These are phyloP conservation scores for Cochliopodium minus DNA, from an alignment of 208 protist genomes.

Conservation along the genomic window DNA sequence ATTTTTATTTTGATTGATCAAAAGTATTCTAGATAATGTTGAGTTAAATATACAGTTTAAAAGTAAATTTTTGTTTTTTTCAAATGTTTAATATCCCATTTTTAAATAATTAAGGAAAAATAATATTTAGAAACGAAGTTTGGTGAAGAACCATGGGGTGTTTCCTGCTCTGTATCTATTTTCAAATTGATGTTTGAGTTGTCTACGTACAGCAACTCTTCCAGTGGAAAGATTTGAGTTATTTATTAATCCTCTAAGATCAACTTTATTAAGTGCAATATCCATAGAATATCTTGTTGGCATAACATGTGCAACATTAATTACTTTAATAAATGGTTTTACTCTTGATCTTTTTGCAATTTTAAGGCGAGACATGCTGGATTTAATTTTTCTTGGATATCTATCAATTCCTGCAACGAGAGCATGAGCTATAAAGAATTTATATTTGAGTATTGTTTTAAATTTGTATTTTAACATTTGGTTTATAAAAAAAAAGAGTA, in stretches of 20 bases:
- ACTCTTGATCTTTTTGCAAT: slow-evolving; percentile 70
- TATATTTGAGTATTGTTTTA: too few species aligned
- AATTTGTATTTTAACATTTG: too few species aligned
- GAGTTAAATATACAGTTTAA: too few species aligned
- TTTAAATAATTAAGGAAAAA: not conserved
- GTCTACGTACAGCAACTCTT: slow-evolving; percentile 16
- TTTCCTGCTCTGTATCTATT: slow-evolving; percentile 39
- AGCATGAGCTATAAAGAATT: slow-evolving; percentile 52
- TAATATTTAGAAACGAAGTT: not conserved
- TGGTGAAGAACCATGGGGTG: slow-evolving; percentile 25
- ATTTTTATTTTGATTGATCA: too few species aligned
- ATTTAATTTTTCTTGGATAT: slow-evolving; percentile 76
- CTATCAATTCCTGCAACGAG: slow-evolving; percentile 83
- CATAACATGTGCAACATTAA: slow-evolving; percentile 96
- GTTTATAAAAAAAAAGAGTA: too few species aligned
- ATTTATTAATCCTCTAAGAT: slow-evolving; percentile 20
- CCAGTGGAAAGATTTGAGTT: not conserved
- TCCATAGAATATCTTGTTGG: slow-evolving; percentile 68
- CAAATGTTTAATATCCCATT: not conserved
- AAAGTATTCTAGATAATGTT: too few species aligned
- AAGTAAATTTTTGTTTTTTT: too few species aligned
- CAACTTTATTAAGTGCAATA: slow-evolving; percentile 2
- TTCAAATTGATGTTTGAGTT: slow-evolving; percentile 28
- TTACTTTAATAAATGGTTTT: slow-evolving; percentile 81
- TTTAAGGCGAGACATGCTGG: slow-evolving; percentile 73